phyloP scores from a whole-genome alignment of 2,329 filamentous ascomycete species.

The Colletotrichum gigasporum region DNA sequence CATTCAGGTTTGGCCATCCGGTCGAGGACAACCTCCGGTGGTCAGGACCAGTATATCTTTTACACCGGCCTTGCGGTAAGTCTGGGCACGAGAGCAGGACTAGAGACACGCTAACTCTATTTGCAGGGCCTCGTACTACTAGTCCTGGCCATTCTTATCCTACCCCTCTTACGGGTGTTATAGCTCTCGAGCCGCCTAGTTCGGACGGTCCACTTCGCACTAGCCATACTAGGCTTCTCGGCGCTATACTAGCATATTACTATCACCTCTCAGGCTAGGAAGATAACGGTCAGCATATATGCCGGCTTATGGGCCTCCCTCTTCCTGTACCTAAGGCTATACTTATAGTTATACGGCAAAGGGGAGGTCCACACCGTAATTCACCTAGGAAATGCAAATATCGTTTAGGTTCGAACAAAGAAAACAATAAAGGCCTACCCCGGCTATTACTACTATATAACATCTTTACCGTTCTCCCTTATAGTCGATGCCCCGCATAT shows the following conservation, averaged over 20 bases:
- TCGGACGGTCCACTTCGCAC: not conserved
- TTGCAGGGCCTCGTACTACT: no score
- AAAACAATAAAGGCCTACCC: not conserved
- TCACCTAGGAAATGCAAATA: not conserved
- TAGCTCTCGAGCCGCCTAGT: no score
- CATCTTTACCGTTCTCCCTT: not conserved
- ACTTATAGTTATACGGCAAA: not conserved
- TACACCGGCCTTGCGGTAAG: no score
- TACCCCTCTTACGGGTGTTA: no score
- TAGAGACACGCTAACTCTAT: no score
- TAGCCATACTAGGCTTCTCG: not conserved
- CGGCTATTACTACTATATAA: not conserved
- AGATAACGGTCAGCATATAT: not conserved
- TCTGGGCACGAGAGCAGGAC: no score
- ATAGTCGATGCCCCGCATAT: not conserved
- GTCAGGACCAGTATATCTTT: no score
- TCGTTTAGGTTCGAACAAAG: not conserved
- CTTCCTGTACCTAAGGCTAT: not conserved
- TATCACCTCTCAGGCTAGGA: not conserved
- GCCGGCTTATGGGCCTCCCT: not conserved
- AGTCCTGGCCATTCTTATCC: no score
- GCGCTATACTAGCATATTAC: not conserved
- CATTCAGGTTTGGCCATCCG: no score
- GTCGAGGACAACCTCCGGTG: no score
- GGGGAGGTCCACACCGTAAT: not conserved